These are phyloP conservation scores for Wickerhamiella infanticola DNA, from an alignment of 1,139 yeast genomes.

Conservation along the genomic window DNA sequence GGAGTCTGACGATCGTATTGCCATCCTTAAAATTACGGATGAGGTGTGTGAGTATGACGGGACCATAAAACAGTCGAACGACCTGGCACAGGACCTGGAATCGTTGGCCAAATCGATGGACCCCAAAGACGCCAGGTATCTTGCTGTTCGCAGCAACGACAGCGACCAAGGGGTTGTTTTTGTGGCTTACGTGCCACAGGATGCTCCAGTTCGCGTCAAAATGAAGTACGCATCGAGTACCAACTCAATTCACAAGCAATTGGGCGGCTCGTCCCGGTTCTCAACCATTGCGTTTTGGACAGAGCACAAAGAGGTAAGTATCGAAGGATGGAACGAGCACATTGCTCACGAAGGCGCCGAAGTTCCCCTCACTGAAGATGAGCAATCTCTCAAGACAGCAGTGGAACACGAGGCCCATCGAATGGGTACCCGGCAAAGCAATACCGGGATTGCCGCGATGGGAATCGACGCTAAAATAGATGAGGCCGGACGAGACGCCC, in stretches of 20 bases:
- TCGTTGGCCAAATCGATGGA: slow-evolving; percentile 25
- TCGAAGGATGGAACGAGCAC: slow-evolving; percentile 33
- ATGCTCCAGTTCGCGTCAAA: slow-evolving; percentile 65
- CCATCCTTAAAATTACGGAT: slow-evolving; percentile 18
- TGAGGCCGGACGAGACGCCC: slow-evolving; percentile 9
- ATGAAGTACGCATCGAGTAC: slow-evolving; percentile 92
- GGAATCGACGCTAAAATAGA: slow-evolving; percentile 10
- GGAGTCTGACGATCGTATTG: slow-evolving; percentile 16
- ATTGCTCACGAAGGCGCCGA: slow-evolving; percentile 24
- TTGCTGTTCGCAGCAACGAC: slow-evolving; percentile 33
- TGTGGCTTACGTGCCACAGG: slow-evolving; percentile 76
- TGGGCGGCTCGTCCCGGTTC: slow-evolving; percentile 53
- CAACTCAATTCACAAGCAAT: slow-evolving; percentile 51
- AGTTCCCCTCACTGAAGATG: slow-evolving; percentile 47
- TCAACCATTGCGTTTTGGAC: slow-evolving; percentile 41
- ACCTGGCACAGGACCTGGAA: slow-evolving; percentile 28
- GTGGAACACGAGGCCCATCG: slow-evolving; percentile 21
- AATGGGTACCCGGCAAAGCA: slow-evolving; percentile 21
- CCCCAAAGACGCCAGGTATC: slow-evolving; percentile 42
- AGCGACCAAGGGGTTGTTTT: slow-evolving; percentile 33
- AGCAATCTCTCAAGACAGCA: slow-evolving; percentile 32
- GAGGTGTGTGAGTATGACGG: slow-evolving; percentile 24
- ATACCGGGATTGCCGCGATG: slow-evolving; percentile 15
- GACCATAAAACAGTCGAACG: slow-evolving; percentile 18
- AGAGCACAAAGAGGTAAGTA: slow-evolving; percentile 43